Conservation (phyloP, 176 grass and related monocot genomes). For the Echinochloa phyllopogon region DNA sequence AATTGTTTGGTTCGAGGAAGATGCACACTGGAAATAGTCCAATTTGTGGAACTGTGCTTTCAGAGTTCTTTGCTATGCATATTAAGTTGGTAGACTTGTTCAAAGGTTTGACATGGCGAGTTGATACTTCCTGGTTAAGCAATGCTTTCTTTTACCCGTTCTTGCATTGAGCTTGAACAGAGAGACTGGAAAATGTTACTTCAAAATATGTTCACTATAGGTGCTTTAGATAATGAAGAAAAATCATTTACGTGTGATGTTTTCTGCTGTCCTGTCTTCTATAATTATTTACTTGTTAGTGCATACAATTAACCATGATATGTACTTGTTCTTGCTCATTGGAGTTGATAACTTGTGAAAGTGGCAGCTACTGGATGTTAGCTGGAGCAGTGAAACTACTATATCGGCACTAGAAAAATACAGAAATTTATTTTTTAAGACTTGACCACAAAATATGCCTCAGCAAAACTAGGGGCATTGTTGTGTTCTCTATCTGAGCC, state of each 20-base stretch:
- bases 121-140: slow-evolving; percentile 8
- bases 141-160: slow-evolving; percentile 24
- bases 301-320: background rate
- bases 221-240: background rate
- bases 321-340: background rate
- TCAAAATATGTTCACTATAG: background rate
- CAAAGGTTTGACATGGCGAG: slow-evolving; percentile 23
- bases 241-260: background rate
- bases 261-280: background rate
- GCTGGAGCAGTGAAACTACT: slow-evolving; percentile 13
- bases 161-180: background rate
- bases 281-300: background rate
- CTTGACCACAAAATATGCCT: background rate
- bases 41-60: background rate
- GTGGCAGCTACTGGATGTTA: background rate
- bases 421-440: background rate
- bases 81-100: slow-evolving; percentile 35
- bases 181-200: background rate
- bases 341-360: background rate
- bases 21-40: slow-evolving; percentile 27
- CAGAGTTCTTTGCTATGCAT: background rate
- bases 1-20: background rate
- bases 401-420: background rate
- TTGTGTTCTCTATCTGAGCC: background rate
- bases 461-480: background rate